phyloP scores from a whole-genome alignment of 345 rosid species.

The Brassica rapa region DNA sequence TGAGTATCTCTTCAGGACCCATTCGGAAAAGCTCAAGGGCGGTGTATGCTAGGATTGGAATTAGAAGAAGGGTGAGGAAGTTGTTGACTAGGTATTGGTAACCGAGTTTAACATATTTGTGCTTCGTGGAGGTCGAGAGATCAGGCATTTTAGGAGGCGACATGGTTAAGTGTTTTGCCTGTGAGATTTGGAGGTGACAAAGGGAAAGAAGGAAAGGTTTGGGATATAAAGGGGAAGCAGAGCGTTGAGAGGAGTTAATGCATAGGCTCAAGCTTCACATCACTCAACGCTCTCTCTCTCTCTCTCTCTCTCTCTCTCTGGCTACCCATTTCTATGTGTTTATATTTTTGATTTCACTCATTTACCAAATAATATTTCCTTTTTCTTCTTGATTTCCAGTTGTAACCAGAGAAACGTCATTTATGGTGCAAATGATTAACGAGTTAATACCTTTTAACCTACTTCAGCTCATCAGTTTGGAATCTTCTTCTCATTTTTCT shows the following conservation, averaged over 20 bases:
- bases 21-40: constrained; percentile 49
- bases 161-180: constrained; percentile 29
- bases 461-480: neutral
- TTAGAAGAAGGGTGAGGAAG: constrained; percentile 52
- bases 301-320: neutral
- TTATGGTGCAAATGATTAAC: constrained; percentile 30
- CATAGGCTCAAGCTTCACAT: constrained; percentile 26
- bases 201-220: constrained; percentile 3
- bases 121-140: constrained; percentile 60
- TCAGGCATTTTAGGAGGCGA: constrained; percentile 53
- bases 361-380: neutral
- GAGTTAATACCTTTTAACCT: neutral
- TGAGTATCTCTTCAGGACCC: constrained; percentile 55
- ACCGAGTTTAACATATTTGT: constrained; percentile 70
- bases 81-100: constrained; percentile 73
- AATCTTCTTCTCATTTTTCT: neutral
- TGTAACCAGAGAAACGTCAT: constrained; percentile 20
- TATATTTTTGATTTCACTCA: neutral
- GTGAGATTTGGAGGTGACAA: constrained; percentile 15
- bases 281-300: constrained; percentile 27
- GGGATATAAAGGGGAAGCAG: constrained; percentile 31
- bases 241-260: constrained; percentile 39
- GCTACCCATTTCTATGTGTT: constrained; percentile 10
- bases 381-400: constrained; percentile 7
- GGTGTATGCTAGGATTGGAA: constrained; percentile 53